Evolutionary conservation across 2,329 filamentous ascomycete species (phyloP), one percentile per base, ranked within the genome.

Genomic region (Byssothecium circinans): DNA sequence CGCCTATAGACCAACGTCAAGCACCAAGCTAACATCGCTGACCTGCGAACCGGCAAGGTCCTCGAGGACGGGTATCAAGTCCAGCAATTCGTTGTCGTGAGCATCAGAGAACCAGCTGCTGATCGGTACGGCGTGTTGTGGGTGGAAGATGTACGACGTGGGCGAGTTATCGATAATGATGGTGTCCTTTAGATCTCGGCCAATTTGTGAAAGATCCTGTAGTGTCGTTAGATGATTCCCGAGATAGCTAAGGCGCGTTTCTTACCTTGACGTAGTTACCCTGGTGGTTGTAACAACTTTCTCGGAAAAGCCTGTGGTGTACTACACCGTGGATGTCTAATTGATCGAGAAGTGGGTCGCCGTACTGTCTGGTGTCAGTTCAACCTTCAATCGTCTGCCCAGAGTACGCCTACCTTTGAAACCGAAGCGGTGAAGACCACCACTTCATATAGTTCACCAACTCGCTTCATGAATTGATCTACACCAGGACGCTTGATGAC

Each of bases 51-150:
- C 87, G 53, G 94, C 92, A 68, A 99, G 81, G 74, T 99, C 94
- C 80, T 99, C 94, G 58, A 99, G 89, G 63, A 99, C 94, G 43
- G 94, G 94, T 71, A 99, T 97, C 63, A 99, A 79, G 71, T 99
- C 94, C 65, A 99, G 81, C 53, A 99, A 81, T 80, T 99, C 94
- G 75, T 99, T 99, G 77, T 99, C 94, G 74, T 99, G 94, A 53
- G 94, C 94, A 75, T 99, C 94, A 58, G 91, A 96, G 77, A 99
- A 99, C 94, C 94, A 99, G 80, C 92, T 97, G 82, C 91, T 96
- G 76, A 99, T 99, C 20, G 94, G 94, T 41, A 99, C 92, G 52
- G 94, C 94, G 72, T 99, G 94, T 77, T 99, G 92, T 19, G 94
- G 94, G 70, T 99, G 94, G 81, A 99, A 99, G 65, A 99, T 97